Evolutionary conservation across 1,284 basidiomycete genomes (phyloP), one percentile per base, ranked within the genome.

Genomic region (Leucoagaricus sp.): DNA sequence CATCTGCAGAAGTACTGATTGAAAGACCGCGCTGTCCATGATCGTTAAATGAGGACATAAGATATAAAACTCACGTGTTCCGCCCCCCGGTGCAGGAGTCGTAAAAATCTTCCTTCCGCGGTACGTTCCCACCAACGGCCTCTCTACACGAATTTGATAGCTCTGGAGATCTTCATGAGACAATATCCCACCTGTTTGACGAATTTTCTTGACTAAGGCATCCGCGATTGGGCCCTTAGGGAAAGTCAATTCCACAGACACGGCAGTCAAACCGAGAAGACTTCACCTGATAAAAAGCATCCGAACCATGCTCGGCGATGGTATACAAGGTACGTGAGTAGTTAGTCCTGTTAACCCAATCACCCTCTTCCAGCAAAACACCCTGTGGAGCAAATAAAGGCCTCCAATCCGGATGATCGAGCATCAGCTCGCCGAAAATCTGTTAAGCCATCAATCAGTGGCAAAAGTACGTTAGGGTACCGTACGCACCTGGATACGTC

Each of bases 371-470:
- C 38, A 94, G 72, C 31, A 94, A 74, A 31, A 67, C 69, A 15
- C 93, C 93, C n/a, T 80, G 68, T 0, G 92, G 92, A 10, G 93
- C 89, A 69, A 96, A 96, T 41, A 94, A 81, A 9, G 80, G 72
- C 31, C 74, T 78, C 93, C 93, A 98, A 59, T 93, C 87, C 1
- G 86, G 79, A 59, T 87, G 78, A n/a, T 79, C 75, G 29, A 92
- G 75, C 85, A 97, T 92, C 61, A 93, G 77, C 47, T 74, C 64
- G 8, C 81, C 69, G 64, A 75, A 83, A 68, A 70, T 73, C 83
- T 87, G 59, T 6, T 51, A 46, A 55, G 53, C 58, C 17, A 48
- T 63, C 47, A 65, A 13, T 29, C 13, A n/a, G 36, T 13, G 17
- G 31, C 2, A 46, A 46, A 21, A 12, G 23, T 3, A n/a, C 36